Evolutionary conservation across 2,329 filamentous ascomycete genomes (phyloP).

Genomic region (Penicillium sp.): DNA sequence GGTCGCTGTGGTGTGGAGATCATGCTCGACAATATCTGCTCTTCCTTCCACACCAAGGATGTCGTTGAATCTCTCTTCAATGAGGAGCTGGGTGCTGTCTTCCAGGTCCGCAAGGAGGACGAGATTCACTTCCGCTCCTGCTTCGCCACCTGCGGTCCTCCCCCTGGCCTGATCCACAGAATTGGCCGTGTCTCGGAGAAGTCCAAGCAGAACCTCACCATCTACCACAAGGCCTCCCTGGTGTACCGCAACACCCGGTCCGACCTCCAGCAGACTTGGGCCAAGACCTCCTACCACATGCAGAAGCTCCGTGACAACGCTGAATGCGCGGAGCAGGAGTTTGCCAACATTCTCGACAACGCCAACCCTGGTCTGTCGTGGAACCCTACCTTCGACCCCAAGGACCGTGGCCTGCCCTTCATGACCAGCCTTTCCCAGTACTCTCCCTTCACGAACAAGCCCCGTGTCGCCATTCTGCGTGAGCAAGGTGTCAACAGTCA

Average conservation of each 20-base stretch:
- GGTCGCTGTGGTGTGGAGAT: constrained; percentile 85
- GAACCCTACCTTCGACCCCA: constrained; percentile 75
- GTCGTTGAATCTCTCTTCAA: constrained; percentile 84
- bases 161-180: constrained; percentile 75
- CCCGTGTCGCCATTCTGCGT: constrained; percentile 84
- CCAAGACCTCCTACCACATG: constrained; percentile 84
- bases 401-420: constrained; percentile 72
- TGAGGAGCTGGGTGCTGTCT: constrained; percentile 92
- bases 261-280: constrained; percentile 83
- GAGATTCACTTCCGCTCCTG: constrained; percentile 83
- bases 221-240: constrained; percentile 68
- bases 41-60: constrained; percentile 61
- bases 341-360: constrained; percentile 69
- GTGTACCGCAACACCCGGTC: constrained; percentile 68
- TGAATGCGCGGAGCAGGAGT: constrained; percentile 80
- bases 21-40: constrained; percentile 67
- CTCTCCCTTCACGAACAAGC: constrained; percentile 60
- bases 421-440: constrained; percentile 59
- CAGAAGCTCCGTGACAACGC: constrained; percentile 89
- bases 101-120: constrained; percentile 84
- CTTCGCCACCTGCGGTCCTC: constrained; percentile 86
- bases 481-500: constrained; percentile 96
- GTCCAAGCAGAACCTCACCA: constrained; percentile 71
- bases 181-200: constrained; percentile 71
- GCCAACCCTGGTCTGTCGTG: constrained; percentile 80